A percentile compares a stretch with the other conserved stretches of the same genome.
Evolutionary conservation across 371 early-diverging fungal genomes (phyloP).

Genomic region (Lichtheimia corymbifera): DNA sequence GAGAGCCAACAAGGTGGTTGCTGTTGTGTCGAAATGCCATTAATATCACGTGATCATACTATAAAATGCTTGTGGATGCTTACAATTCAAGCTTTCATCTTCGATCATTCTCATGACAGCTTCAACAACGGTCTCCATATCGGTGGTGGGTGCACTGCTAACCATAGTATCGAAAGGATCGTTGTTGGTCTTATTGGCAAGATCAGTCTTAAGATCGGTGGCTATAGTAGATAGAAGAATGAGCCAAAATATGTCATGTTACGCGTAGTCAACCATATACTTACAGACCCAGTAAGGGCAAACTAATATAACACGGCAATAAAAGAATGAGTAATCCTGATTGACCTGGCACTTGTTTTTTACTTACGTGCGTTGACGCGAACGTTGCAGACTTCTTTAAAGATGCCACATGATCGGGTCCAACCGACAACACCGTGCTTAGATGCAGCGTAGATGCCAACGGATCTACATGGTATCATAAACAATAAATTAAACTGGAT

Average conservation of each 20-base stretch:
- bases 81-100: conserved; percentile 41
- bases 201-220: not conserved
- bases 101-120: conserved; percentile 49
- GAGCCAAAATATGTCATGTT: too few species aligned
- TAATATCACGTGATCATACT: too few species aligned
- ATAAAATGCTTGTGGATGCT: not conserved
- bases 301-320: conserved; percentile 4
- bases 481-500: not conserved
- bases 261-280: not conserved
- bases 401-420: conserved; percentile 19
- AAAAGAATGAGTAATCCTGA: not conserved
- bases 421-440: conserved; percentile 29
- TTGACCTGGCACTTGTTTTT: not conserved
- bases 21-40: too few species aligned
- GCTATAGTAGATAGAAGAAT: not conserved
- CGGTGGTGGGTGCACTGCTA: conserved; percentile 14
- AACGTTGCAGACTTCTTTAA: conserved; percentile 19
- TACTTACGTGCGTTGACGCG: conserved; percentile 16
- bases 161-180: not conserved
- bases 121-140: conserved; percentile 48
- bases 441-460: conserved; percentile 17
- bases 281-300: conserved; percentile 35
- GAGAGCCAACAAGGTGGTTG: conserved; percentile 16
- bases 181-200: not conserved
- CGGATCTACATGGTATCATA: not conserved